phyloP scores from a whole-genome alignment of 805 yeast genomes.

The Tetrapisispora pingtungensis region DNA sequence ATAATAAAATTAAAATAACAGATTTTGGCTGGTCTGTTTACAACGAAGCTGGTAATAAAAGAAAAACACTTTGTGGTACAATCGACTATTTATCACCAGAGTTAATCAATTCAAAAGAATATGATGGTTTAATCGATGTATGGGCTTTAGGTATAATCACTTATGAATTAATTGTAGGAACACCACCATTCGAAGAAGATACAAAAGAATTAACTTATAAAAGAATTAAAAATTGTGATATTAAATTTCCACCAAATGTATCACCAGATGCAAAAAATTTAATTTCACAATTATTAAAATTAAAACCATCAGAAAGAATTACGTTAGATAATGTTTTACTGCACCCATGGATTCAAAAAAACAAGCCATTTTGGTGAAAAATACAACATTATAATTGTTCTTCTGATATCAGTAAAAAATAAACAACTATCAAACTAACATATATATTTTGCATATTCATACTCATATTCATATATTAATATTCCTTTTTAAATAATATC shows the following conservation, averaged over 20 bases:
- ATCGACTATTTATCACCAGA: conserved; percentile 93
- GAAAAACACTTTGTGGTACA: conserved; percentile 90
- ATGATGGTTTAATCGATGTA: conserved; percentile 69
- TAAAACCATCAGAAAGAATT: conserved; percentile 59
- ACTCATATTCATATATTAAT: too few relatives aligned
- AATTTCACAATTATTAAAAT: conserved; percentile 50
- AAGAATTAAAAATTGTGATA: conserved; percentile 68
- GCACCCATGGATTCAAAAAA: conserved; percentile 79
- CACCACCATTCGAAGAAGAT: conserved; percentile 85
- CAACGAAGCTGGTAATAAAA: conserved; percentile 44
- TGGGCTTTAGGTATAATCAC: conserved; percentile 90
- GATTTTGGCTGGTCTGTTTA: conserved; percentile 94
- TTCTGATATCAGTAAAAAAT: too few relatives aligned
- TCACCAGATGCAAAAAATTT: conserved; percentile 70
- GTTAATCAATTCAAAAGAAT: conserved; percentile 75
- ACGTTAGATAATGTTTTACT: conserved; percentile 47
- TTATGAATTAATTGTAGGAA: conserved; percentile 78
- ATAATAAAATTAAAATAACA: conserved; percentile 70
- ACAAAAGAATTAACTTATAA: conserved; percentile 70
- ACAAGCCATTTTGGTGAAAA: conserved; percentile 50
- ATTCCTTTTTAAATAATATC: too few relatives aligned
- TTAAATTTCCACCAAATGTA: conserved; percentile 60
- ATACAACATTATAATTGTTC: too few relatives aligned
- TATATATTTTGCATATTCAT: too few relatives aligned
- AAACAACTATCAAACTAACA: too few relatives aligned